Evolutionary conservation across 176 grass and related monocot genomes (phyloP), one percentile per base, ranked within the genome.

Genomic region (Carex pumila): DNA sequence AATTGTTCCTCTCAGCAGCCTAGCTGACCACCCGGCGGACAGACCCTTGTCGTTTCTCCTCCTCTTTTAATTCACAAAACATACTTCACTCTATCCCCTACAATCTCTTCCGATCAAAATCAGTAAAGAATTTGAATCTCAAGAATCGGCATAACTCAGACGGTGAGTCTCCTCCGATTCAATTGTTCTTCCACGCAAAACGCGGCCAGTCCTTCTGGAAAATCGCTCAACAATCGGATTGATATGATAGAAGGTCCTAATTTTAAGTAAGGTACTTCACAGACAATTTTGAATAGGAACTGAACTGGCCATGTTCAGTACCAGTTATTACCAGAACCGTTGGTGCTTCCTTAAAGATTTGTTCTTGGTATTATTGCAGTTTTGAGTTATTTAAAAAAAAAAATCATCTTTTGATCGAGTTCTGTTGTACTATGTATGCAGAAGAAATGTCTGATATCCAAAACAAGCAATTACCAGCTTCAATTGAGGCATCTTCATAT

Each of bases 381-480:
- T 74, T 50, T 52, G 43, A 52, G 19, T 22, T 49, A 2, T 6
- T 22, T 75, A 2, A 34, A 34, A 34, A 34, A 34, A 34, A 34
- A 34, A 34, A 34, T 25, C 4, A 43, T 25, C 5, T 45, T 77
- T 77, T 77, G 73, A 31, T 77, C 12, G 52, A 71, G 22, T 77
- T 77, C 14, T 32, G 12, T 43, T 77, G 29, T 29, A 32, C 50
- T 56, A 77, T 55, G 73, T 77, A 6, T 54, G 50, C 11, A 77
- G 22, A 77, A 77, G 36, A 71, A 31, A 77, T 77, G 73, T 77
- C 73, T 32, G 31, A 56, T 56, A 32, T 56, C 2, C 73, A 77
- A 77, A 77, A 77, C 47, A 50, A 77, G 72, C 22, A 77, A 17
- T 15, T 77, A 15, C 50, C 50, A 7, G 73, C 50, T 77, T 77